A percentile compares a stretch with the other conserved stretches of the same genome.
These are phyloP conservation scores for Colletotrichum ledebouriae DNA, from an alignment of 2,329 filamentous ascomycete genomes.

Conservation along the genomic window DNA sequence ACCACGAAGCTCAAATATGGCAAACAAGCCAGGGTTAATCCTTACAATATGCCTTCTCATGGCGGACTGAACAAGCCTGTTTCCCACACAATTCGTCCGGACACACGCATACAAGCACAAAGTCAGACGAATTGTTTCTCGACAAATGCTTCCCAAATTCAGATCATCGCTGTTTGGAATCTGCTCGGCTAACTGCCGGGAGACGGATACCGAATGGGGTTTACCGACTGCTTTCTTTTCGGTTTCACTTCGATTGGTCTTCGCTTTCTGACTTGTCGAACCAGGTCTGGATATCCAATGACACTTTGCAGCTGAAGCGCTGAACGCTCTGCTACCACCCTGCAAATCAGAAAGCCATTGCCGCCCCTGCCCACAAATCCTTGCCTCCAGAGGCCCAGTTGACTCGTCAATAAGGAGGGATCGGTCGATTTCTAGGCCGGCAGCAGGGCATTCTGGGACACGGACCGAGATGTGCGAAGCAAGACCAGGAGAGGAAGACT, in stretches of 20 bases:
- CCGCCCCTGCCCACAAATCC: slow-evolving; percentile 21
- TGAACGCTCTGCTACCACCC: slow-evolving; percentile 15
- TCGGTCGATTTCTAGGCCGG: slow-evolving; percentile 31
- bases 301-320: slow-evolving; percentile 14
- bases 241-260: slow-evolving; percentile 19
- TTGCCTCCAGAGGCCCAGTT: slow-evolving; percentile 1
- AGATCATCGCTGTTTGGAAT: slow-evolving; percentile 21
- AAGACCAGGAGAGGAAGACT: slow-evolving; percentile 18
- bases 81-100: background rate
- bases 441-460: slow-evolving; percentile 30
- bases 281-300: slow-evolving; percentile 3
- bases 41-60: slow-evolving; percentile 12
- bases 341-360: slow-evolving; percentile 18
- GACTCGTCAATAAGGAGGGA: slow-evolving; percentile 9
- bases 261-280: slow-evolving; percentile 12
- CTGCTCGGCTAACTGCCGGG: slow-evolving; percentile 19
- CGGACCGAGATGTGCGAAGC: slow-evolving; percentile 26
- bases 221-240: slow-evolving; percentile 33
- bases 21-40: slow-evolving; percentile 14
- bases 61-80: background rate
- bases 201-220: slow-evolving; percentile 9
- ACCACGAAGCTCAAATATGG: slow-evolving; percentile 24
- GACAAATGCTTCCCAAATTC: slow-evolving; percentile 16
- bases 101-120: background rate
- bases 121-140: background rate